These are phyloP conservation scores for Helicocarpus griseus DNA, from an alignment of 2,329 filamentous ascomycete species.

Conservation along the genomic window DNA sequence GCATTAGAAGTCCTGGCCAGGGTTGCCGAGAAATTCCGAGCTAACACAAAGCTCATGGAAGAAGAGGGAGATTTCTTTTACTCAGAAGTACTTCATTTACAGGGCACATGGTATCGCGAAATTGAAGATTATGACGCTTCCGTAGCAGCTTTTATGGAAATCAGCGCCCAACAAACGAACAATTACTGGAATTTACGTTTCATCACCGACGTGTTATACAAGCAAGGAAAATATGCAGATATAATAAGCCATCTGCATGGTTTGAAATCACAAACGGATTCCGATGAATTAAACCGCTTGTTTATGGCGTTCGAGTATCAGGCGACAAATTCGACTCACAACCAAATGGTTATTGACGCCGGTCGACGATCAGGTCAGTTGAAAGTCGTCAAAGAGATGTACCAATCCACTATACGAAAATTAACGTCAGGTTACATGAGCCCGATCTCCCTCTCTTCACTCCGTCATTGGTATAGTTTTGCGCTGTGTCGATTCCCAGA, in stretches of 20 bases:
- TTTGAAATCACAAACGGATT: slow-evolving; percentile 7
- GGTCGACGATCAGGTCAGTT: slow-evolving; percentile 4
- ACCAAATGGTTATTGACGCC: slow-evolving; percentile 6
- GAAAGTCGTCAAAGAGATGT: slow-evolving; percentile 7
- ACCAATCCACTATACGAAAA: slow-evolving; percentile 6
- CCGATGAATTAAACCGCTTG: slow-evolving; percentile 7
- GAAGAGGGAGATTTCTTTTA: slow-evolving; percentile 8
- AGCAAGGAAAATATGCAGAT: slow-evolving; percentile 9
- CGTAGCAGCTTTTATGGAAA: slow-evolving; percentile 7
- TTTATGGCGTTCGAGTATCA: slow-evolving; percentile 9
- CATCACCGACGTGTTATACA: slow-evolving; percentile 5
- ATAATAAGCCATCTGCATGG: slow-evolving; percentile 13
- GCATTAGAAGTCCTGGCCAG: slow-evolving; percentile 6
- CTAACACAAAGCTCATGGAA: slow-evolving; percentile 6
- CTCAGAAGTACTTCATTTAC: slow-evolving; percentile 5
- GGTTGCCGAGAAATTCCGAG: slow-evolving; percentile 10
- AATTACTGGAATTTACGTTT: slow-evolving; percentile 9
- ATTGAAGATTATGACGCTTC: slow-evolving; percentile 7
- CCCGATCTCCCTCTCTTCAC: slow-evolving; percentile 1
- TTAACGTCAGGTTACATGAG: neutral
- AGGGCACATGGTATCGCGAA: slow-evolving; percentile 6
- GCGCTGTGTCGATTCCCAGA: slow-evolving; percentile 5
- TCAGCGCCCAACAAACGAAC: slow-evolving; percentile 9
- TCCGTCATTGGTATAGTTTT: slow-evolving; percentile 8
- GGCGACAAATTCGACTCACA: slow-evolving; percentile 2